A percentile compares a stretch with the other conserved stretches of the same genome.
Evolutionary conservation across 495 filamentous ascomycete genomes (phyloP).

Genomic region (Penicilliopsis zonata): DNA sequence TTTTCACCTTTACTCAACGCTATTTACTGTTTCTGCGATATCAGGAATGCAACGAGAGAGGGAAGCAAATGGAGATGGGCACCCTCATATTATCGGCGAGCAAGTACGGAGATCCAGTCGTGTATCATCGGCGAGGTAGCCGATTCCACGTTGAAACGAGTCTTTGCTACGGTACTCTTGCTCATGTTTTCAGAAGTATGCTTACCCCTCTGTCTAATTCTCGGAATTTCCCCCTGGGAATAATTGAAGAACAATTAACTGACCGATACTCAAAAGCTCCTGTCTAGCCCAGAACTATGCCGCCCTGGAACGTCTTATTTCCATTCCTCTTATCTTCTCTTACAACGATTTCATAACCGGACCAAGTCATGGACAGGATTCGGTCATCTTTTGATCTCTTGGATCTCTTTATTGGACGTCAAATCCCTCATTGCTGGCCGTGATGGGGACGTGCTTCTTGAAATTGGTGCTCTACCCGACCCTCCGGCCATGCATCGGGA

Average conservation of each 20-base stretch:
- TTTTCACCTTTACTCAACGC: constrained; percentile 18
- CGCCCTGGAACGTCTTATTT: constrained; percentile 21
- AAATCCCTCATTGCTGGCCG: constrained; percentile 30
- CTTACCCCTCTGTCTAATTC: not conserved
- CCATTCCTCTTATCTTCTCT: constrained; percentile 21
- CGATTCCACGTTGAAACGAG: constrained; percentile 13
- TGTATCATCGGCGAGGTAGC: constrained; percentile 18
- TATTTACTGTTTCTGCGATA: constrained; percentile 26
- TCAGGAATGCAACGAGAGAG: constrained; percentile 17
- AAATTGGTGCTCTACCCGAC: constrained; percentile 16
- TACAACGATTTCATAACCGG: constrained; percentile 21
- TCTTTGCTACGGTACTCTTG: constrained; percentile 21
- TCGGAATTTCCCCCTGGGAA: too few relatives aligned
- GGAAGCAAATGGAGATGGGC: constrained; percentile 21
- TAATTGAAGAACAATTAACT: too few relatives aligned
- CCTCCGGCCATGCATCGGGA: not conserved
- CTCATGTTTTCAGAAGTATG: constrained; percentile 30
- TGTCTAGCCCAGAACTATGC: constrained; percentile 16
- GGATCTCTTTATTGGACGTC: constrained; percentile 27
- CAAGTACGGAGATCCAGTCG: constrained; percentile 22
- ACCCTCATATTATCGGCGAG: constrained; percentile 20
- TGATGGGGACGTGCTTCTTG: constrained; percentile 24
- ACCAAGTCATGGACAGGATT: constrained; percentile 19
- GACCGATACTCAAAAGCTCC: constrained; percentile 9
- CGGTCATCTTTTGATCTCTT: constrained; percentile 18